Conservation (phyloP, 768 basidiomycete species). For the Auricularia sp. region DNA sequence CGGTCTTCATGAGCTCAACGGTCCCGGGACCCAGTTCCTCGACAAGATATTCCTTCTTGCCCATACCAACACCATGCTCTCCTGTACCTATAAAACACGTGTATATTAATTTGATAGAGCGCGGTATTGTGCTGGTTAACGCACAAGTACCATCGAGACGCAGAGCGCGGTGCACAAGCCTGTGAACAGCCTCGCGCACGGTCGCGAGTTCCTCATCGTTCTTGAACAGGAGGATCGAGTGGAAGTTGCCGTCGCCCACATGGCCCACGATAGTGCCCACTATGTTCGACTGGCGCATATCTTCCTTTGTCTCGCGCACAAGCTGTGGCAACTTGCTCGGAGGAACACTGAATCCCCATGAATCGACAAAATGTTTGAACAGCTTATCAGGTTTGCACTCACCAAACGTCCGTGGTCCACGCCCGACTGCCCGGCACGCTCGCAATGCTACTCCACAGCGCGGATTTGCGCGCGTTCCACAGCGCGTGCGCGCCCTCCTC, state of each 20-base stretch:
- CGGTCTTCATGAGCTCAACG: conserved; percentile 74
- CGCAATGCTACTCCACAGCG: conserved; percentile 60
- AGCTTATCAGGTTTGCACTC: conserved; percentile 12
- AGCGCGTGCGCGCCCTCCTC: conserved; percentile 67
- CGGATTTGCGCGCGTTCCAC: conserved; percentile 83
- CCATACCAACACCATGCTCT: conserved; percentile 82
- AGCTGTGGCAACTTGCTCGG: conserved; percentile 60
- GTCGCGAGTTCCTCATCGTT: conserved; percentile 46
- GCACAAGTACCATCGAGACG: conserved; percentile 67
- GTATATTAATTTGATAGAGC: not conserved
- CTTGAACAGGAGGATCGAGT: conserved; percentile 45
- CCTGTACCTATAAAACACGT: conserved; percentile 48
- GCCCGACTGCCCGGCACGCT: conserved; percentile 52
- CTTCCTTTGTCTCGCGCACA: conserved; percentile 70
- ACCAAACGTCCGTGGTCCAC: conserved; percentile 93
- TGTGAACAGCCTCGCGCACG: conserved; percentile 53
- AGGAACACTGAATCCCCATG: conserved; percentile 41
- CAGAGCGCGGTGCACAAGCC: conserved; percentile 63
- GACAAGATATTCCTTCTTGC: conserved; percentile 71
- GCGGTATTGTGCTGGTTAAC: conserved; percentile 14
- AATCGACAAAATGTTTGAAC: not conserved
- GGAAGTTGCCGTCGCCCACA: conserved; percentile 31
- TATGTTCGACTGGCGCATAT: conserved; percentile 51
- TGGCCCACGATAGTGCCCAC: conserved; percentile 52
- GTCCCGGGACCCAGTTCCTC: conserved; percentile 81